Evolutionary conservation across 352 stramenopile species (phyloP), one percentile per base, ranked within the genome.

Genomic region (Phytophthora capsici): DNA sequence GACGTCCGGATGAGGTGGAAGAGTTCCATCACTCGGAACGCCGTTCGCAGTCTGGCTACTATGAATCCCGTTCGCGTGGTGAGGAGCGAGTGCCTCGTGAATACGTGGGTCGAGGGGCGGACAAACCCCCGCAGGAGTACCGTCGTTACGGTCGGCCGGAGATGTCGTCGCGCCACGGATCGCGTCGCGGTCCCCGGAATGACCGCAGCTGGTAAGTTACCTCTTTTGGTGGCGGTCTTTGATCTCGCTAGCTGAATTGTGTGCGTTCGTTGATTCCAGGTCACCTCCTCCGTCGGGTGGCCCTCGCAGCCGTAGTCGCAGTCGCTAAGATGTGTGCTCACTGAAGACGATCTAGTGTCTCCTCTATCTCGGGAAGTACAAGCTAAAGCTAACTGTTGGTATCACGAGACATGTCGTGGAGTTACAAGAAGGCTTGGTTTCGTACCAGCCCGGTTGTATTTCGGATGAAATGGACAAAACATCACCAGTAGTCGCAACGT

Each of bases 221-320:
- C 20, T 58, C 23, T 51, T 37, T 22, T 51, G 8, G 32, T 13
- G 49, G 37, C 2, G 1, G 36, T 51, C 0, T 43, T 14, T 37
- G 50, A 7, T 43, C n/a, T n/a, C n/a, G 30, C 51, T 1, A 49
- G 9, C 50, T 60, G 37, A 73, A 10, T 40, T 50, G 30, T 14
- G 28, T 8, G 2, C 2, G 28, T 32, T 9, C 28, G 12, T 32
- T 32, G 10, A 17, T 41, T 32, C 37, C 32, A 77, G 69, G 69
- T 77, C 69, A 6, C 68, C 67, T 32, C 51, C 57, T 51, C 58
- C 45, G 19, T 58, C 62, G 16, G 47, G 52, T 50, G 50, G 64
- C 13, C 58, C 64, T 62, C 62, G 69, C 43, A 73, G 53, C 41
- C 67, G 67, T n/a, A 75, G 68, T 51, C 69, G 69, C 6, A 73